Conservation (phyloP, 2,329 filamentous ascomycete species). For the Epichloe uncinata region DNA sequence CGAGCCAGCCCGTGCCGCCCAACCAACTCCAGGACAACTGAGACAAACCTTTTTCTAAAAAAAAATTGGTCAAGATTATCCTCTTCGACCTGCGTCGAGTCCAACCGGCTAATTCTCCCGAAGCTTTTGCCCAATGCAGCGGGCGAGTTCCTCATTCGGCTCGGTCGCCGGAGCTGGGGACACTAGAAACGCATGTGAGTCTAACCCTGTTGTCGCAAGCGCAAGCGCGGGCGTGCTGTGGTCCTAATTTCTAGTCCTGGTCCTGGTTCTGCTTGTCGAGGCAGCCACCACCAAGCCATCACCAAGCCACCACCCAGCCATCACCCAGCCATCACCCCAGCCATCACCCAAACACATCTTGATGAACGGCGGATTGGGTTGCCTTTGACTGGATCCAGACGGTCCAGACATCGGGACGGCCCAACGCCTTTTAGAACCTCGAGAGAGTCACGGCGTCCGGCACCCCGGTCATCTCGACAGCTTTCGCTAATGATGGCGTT, state of each 20-base stretch:
- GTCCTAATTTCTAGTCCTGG: too few relatives aligned
- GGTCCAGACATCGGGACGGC: neutral
- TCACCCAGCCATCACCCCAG: neutral
- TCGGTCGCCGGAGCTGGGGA: conserved; percentile 3
- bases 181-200: neutral
- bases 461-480: neutral
- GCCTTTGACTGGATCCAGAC: neutral
- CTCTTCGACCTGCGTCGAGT: neutral
- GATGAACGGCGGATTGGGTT: too few relatives aligned
- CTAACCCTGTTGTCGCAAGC: neutral
- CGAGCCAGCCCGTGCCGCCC: neutral
- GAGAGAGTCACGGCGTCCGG: neutral
- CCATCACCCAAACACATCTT: neutral
- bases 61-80: neutral
- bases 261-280: neutral
- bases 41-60: neutral
- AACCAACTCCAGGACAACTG: neutral
- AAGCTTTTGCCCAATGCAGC: neutral
- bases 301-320: neutral
- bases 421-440: neutral
- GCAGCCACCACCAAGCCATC: neutral
- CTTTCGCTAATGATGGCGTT: conserved; percentile 6
- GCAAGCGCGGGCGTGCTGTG: neutral
- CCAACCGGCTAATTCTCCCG: neutral
- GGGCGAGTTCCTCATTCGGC: conserved; percentile 5